These are phyloP conservation scores for Bremia lactucae DNA, from an alignment of 352 stramenopile genomes.

Conservation along the genomic window DNA sequence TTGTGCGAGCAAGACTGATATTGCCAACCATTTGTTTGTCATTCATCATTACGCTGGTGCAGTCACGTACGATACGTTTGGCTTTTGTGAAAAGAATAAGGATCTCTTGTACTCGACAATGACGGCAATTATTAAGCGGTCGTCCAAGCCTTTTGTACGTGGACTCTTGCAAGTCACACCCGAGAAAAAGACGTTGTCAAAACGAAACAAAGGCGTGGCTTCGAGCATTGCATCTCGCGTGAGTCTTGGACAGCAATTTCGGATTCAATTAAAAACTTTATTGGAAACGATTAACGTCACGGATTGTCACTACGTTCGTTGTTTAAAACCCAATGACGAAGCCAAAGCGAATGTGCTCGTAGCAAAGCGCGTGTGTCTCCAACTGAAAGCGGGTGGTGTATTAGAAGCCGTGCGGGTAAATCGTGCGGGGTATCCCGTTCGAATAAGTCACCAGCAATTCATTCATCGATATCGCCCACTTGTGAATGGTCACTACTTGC, in stretches of 20 bases:
- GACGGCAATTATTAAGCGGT: slow-evolving; percentile 60
- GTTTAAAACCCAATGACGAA: slow-evolving; percentile 97
- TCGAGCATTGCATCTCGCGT: slow-evolving; percentile 33
- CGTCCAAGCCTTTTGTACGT: slow-evolving; percentile 60
- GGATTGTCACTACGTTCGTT: slow-evolving; percentile 96
- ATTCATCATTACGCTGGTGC: slow-evolving; percentile 89
- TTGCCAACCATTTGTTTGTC: slow-evolving; percentile 72
- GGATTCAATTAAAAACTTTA: slow-evolving; percentile 84
- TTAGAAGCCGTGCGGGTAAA: slow-evolving; percentile 97
- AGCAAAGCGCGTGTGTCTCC: slow-evolving; percentile 90
- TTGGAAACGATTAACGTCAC: slow-evolving; percentile 91
- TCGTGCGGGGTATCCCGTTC: slow-evolving; percentile 95
- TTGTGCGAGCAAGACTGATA: slow-evolving; percentile 61
- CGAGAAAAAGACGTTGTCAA: slow-evolving; percentile 14
- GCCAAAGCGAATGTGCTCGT: slow-evolving; percentile 80
- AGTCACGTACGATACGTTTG: slow-evolving; percentile 89
- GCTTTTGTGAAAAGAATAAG: slow-evolving; percentile 96
- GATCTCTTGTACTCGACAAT: slow-evolving; percentile 85
- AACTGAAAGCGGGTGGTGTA: slow-evolving; percentile 97
- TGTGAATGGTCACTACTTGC: slow-evolving; percentile 48
- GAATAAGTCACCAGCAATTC: slow-evolving; percentile 90
- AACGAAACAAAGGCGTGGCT: slow-evolving; percentile 23
- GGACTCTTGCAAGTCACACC: slow-evolving; percentile 32
- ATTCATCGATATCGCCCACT: slow-evolving; percentile 83
- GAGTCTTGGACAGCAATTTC: slow-evolving; percentile 86